phyloP scores from a whole-genome alignment of 2,329 filamentous ascomycete genomes.

The Phialemoniopsis sp. region DNA sequence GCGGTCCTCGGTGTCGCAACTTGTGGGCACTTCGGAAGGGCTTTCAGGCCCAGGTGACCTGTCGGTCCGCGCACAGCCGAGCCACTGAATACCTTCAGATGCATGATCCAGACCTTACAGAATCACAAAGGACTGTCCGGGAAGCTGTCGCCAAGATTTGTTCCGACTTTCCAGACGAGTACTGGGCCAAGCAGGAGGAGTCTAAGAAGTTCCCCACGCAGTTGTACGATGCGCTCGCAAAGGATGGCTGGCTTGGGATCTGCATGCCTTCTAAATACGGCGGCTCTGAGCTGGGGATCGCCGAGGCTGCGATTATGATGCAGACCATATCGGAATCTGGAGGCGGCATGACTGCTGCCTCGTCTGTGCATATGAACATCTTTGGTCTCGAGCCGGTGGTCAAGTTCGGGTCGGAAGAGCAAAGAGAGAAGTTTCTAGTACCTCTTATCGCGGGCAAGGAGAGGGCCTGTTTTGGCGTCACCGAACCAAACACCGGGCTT shows the following conservation, averaged over 20 bases:
- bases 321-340: constrained; percentile 73
- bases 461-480: constrained; percentile 74
- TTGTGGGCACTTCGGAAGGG: no score
- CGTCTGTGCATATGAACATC: constrained; percentile 58
- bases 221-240: constrained; percentile 67
- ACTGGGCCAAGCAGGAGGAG: constrained; percentile 67
- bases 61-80: neutral
- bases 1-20: no score
- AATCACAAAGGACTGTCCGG: constrained; percentile 66
- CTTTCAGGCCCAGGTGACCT: no score
- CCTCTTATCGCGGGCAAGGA: constrained; percentile 66
- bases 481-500: constrained; percentile 72
- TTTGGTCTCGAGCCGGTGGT: constrained; percentile 70
- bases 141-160: constrained; percentile 67
- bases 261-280: constrained; percentile 68
- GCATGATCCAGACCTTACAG: constrained; percentile 28
- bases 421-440: constrained; percentile 58
- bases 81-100: constrained; percentile 4
- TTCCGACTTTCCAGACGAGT: constrained; percentile 65
- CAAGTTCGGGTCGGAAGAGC: constrained; percentile 62
- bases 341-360: constrained; percentile 67
- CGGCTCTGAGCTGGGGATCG: constrained; percentile 68
- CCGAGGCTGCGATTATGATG: constrained; percentile 80
- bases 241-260: constrained; percentile 75
- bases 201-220: constrained; percentile 46